Evolutionary conservation across 768 basidiomycete genomes (phyloP), one percentile per base, ranked within the genome.

Genomic region (Coprinellus micaceus): DNA sequence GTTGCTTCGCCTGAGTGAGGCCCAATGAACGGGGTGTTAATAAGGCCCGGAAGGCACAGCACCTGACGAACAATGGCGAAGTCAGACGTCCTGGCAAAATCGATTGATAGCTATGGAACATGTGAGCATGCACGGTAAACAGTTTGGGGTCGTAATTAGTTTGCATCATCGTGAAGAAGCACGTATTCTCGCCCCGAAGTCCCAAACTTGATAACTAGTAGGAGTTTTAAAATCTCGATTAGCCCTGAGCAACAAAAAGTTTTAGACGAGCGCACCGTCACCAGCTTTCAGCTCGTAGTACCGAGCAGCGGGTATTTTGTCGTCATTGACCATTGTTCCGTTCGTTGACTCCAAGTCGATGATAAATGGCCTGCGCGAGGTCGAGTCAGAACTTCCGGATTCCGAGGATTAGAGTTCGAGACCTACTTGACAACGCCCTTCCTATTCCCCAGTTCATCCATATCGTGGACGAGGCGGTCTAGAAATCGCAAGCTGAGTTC

Each of bases 341-440:
- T 99, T 99, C 2, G 97, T 98, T n/a, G 94, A 97, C 63, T 99
- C 95, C 9, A 99, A 83, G 72, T 99, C 97, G 58, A 99, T 97
- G 49, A 99, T 83, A 69, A 94, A 99, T 1, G 97, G 94, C 66
- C 94, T 98, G 61, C 13, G 30, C 43, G 22, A 58, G 33, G 41
- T 52, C 43, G 25, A 47, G 45, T 45, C 40, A 61, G 47, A 60
- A 53, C 52, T 28, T 4, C 39, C 12, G 19, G 22, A 40, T 39
- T 3, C 22, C n/a, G 10, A 11, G 36, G 15, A 25, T 21, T 40
- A 46, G 28, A 39, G 22, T 39, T 19, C 7, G 10, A 79, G 2
- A 29, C 91, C 43, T 47, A 96, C 96, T 98, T 99, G 44, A 91
- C 82, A 4, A 79, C 72, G n/a, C 82, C 77, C 67, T 91, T 95